Percentiles rank a stretch among this genome's conserved stretches.
These are phyloP conservation scores for Penicillium sp. DNA, from an alignment of 2,329 filamentous ascomycete genomes.

Conservation along the genomic window DNA sequence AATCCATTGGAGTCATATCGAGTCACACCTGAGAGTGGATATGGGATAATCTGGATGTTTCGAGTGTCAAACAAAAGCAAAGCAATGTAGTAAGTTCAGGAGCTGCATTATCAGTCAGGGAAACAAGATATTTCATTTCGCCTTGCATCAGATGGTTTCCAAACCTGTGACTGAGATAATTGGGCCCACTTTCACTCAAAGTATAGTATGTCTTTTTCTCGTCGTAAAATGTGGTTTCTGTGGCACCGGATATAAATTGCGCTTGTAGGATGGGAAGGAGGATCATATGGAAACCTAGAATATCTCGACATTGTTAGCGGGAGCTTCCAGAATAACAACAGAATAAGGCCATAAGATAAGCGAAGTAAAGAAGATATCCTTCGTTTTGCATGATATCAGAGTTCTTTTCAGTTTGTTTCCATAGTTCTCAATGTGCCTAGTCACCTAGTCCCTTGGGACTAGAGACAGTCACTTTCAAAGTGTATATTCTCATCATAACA, in stretches of 20 bases:
- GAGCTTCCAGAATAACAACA: background rate
- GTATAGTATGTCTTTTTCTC: background rate
- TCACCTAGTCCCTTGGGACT: background rate
- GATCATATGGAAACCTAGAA: background rate
- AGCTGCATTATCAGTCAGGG: background rate
- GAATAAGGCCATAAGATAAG: background rate
- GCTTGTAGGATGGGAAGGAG: background rate
- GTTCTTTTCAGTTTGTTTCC: background rate
- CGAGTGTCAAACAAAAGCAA: background rate
- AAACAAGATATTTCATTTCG: background rate
- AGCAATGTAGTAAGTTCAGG: background rate
- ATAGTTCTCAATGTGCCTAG: background rate
- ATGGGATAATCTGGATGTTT: background rate
- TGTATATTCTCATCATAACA: background rate
- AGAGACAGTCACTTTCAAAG: background rate
- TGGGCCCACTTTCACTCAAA: background rate
- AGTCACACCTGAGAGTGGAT: background rate
- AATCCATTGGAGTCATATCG: background rate
- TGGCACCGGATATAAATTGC: background rate
- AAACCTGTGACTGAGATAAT: background rate
- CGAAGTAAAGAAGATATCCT: background rate
- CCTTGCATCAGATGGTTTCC: too few relatives aligned
- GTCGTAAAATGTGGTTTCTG: background rate
- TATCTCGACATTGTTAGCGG: background rate
- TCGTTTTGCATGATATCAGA: background rate